Base-by-base conservation (phyloP, 352 stramenopile species). In the Globisporangium yorkense region DNA sequence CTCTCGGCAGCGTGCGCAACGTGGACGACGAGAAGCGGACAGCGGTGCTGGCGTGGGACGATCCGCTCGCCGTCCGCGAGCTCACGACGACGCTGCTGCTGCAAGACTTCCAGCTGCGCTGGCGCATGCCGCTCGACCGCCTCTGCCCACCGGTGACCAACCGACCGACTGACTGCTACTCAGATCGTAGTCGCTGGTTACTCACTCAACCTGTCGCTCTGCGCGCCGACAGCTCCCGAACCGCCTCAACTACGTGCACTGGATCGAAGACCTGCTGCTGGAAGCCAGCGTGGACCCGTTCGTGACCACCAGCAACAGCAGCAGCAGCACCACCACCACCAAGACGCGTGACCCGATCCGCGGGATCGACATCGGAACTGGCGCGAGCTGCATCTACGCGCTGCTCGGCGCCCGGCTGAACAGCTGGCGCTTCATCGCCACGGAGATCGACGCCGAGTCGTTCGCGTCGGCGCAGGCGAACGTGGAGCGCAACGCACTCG, bases 241-340 rank as follows among this genome's bases (percentile, higher is more conserved):
- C 59, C 82, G 86, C 15, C 83, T 98, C 40, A 99, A 98, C 78
- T 99, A 99, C 70, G 66, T 98, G 12, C 89, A 93, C 61, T 99
- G 96, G 96, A 84, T 99, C 52, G 84, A 95, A 70, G 82, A 98
- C 53, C 72, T 98, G 54, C 68, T 99, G 18, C 56, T 80, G 12
- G 63, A 82, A 24, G 70, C 58, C 27, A 57, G 66, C 35, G 54
- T 75, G 35, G 67, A 64, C 37, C 54, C 61, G 2, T 75, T 82
- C 67, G 29, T 51, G 27, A 3, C 54, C 45, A 39, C 51, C 59
- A 53, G 44, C 40, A 47, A 33, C 9, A 52, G 50, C 48, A 10
- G 35, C 29, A 57, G 50, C 45, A 49, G 35, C 44, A 7, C 50
- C 67, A 58, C 20, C 21, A 31, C 50, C 49, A 4, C 13, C 43